Percentiles rank a stretch among this genome's conserved stretches.
These are phyloP conservation scores for Mesembryanthemum crystallinum DNA, from an alignment of 148 eudicot genomes.

Conservation along the genomic window DNA sequence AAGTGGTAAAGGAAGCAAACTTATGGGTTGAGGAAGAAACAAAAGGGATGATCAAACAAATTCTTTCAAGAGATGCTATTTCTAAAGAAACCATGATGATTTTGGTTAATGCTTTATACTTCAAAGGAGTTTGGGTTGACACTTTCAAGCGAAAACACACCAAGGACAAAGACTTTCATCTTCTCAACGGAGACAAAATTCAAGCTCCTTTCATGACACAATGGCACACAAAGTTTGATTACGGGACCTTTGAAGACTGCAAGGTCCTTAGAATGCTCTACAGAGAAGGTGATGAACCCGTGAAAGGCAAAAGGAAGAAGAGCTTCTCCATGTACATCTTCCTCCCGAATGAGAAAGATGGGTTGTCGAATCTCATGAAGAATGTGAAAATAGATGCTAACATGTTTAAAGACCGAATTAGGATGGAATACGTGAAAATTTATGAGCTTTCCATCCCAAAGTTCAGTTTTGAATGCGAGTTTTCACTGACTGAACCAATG, in stretches of 20 bases:
- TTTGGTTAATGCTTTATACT: conserved; percentile 23
- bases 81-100: not conserved
- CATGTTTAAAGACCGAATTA: not conserved
- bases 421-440: not conserved
- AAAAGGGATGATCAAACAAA: conserved; percentile 20
- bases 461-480: conserved; percentile 13
- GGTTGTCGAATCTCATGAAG: conserved; percentile 19
- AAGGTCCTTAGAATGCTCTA: conserved; percentile 23
- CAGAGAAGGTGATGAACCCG: not conserved
- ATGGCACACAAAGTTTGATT: not conserved
- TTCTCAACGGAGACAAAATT: conserved; percentile 17
- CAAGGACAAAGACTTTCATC: conserved; percentile 9
- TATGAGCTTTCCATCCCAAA: conserved; percentile 17
- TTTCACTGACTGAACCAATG: conserved; percentile 2
- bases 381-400: not conserved
- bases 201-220: conserved; percentile 20
- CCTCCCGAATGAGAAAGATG: conserved; percentile 21
- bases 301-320: not conserved
- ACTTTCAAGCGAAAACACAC: conserved; percentile 13
- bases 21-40: conserved; percentile 22
- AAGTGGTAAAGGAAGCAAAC: conserved; percentile 16
- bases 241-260: conserved; percentile 10
- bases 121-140: conserved; percentile 27
- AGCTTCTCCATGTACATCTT: conserved; percentile 25
- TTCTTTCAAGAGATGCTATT: not conserved